Evolutionary conservation across 345 rosid species (phyloP), one percentile per base, ranked within the genome.

Genomic region (Pistacia integerrima): DNA sequence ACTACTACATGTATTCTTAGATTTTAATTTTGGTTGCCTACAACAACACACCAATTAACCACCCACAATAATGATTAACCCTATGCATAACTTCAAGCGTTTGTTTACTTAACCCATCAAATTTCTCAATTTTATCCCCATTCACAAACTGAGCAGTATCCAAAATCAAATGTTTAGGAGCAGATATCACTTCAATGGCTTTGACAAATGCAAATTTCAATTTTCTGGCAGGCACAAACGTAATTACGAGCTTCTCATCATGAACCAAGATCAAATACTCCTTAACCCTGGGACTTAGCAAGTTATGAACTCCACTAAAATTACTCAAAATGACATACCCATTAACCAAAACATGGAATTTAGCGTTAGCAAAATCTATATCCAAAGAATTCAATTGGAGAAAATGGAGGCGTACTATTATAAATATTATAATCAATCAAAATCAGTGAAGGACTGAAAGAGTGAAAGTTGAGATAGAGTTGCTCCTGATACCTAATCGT

Each of bases 101-200:
- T 64, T 92, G 90, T 49, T 77, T 83, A 30, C 71, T 86, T 80
- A 95, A 76, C n/a, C 87, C 90, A 72, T 75, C 70, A 66, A 92
- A 75, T 9, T 75, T 82, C 67, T 63, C 90, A 57, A 84, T 49
- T 64, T 86, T 80, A 74, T 86, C 85, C 56, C 69, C 75, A 30
- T 74, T 76, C 46, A 91, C 82, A 52, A 79, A 71, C 72, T 77
- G 74, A 35, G 93, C 92, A 28, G 84, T 79, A 35, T 93, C 94
- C 62, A 83, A 73, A 36, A 92, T 88, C 88, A 93, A 83, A 81
- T 95, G 96, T 69, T 82, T 87, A 60, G 98, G 99, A 9, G 98
- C 94, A 75, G 98, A 95, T 36, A 95, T 85, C 60, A 95, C 96
- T 76, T 93, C 98, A 44, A 95, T 92, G 11, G 94, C 98, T 74